These are phyloP conservation scores for Coniella lustricola DNA, from an alignment of 2,329 filamentous ascomycete species.

Conservation along the genomic window DNA sequence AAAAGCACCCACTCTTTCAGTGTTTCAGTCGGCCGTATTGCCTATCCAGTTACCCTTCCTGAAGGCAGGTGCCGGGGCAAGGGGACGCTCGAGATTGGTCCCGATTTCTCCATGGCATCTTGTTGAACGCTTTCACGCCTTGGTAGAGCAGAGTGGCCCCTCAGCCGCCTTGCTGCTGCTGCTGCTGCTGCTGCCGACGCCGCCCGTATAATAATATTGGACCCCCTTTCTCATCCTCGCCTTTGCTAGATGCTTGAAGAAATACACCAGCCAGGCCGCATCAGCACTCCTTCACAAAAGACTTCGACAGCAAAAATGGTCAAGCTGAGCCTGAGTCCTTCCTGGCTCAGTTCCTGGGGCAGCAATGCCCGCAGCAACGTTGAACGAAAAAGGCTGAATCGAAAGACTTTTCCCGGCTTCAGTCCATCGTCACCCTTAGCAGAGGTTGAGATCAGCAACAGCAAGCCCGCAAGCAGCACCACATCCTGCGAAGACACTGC, in stretches of 20 bases:
- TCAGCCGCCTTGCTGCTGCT: no score
- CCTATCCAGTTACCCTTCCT: not conserved
- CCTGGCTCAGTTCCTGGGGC: conserved; percentile 24
- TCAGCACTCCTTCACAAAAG: no score
- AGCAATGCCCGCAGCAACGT: conserved; percentile 15
- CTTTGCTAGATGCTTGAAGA: no score
- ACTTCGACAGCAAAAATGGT: conserved; percentile 23
- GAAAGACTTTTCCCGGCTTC: conserved; percentile 26
- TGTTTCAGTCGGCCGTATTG: not conserved
- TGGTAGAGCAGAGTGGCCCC: no score
- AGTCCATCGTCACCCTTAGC: conserved; percentile 16
- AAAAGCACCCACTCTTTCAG: not conserved
- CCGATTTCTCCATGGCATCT: no score
- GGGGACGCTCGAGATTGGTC: no score
- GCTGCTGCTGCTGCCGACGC: no score
- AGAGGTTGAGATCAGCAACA: conserved; percentile 17
- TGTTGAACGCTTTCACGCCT: no score
- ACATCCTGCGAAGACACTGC: not conserved
- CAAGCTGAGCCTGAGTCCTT: conserved; percentile 29
- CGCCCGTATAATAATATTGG: no score
- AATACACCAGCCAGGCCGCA: no score
- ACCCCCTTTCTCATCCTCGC: no score
- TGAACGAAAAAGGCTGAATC: conserved; percentile 29
- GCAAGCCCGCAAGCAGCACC: not conserved
- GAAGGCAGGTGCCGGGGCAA: not conserved